Evolutionary conservation across 2,329 filamentous ascomycete genomes (phyloP).

Genomic region (Botrytis tulipae): DNA sequence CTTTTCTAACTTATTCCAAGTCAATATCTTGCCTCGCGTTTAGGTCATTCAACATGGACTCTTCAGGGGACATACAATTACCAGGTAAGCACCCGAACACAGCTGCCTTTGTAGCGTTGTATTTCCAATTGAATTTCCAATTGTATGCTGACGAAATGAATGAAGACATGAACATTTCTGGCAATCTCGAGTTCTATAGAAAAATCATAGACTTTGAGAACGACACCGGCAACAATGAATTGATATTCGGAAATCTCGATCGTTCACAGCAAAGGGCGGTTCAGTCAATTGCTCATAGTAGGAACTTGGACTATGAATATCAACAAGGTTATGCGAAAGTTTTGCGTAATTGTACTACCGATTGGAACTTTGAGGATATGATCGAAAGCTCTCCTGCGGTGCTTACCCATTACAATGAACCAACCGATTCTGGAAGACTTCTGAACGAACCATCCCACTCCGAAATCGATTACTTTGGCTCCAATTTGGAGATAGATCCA

Average conservation of each 20-base stretch:
- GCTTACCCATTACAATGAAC: neutral
- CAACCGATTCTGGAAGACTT: neutral
- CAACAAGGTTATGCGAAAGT: neutral
- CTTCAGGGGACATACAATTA: neutral
- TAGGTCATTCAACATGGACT: neutral
- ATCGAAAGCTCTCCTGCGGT: neutral
- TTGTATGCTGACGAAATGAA: neutral
- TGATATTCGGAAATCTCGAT: neutral
- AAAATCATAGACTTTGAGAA: neutral
- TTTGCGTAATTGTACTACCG: neutral
- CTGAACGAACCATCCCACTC: neutral
- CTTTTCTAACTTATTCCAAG: too few species aligned
- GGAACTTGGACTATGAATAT: neutral
- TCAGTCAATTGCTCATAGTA: neutral
- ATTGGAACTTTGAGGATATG: neutral
- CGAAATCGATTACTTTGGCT: neutral
- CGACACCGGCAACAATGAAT: neutral
- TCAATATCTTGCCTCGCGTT: neutral
- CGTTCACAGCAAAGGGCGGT: neutral
- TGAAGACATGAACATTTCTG: neutral
- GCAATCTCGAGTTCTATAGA: neutral
- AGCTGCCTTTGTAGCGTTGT: neutral
- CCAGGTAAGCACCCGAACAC: neutral
- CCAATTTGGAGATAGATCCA: neutral
- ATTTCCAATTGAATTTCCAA: neutral